A percentile compares a stretch with the other conserved stretches of the same genome.
phyloP scores from a whole-genome alignment of 75 land plant genomes.

The Azolla pinnata region DNA sequence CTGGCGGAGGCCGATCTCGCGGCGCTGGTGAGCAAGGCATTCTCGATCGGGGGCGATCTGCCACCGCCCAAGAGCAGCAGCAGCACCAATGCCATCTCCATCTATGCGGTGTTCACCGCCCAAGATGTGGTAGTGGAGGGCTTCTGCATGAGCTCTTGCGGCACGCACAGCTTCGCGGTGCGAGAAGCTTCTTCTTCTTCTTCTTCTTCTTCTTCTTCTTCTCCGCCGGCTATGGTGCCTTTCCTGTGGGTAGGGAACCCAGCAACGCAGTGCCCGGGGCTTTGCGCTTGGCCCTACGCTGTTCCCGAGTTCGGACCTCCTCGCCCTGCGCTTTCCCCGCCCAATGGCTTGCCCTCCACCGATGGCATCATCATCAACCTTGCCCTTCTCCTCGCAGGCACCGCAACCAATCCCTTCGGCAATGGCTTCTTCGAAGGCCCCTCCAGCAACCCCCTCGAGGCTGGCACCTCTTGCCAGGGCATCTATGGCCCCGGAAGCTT shows the following conservation, averaged over 20 bases:
- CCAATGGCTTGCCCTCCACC: slow-evolving; percentile 15
- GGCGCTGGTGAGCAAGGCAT: too few relatives aligned
- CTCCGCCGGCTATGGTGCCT: not conserved
- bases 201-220: not conserved
- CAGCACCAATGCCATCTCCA: slow-evolving; percentile 6
- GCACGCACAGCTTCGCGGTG: slow-evolving; percentile 26
- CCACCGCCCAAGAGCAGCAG: too few relatives aligned
- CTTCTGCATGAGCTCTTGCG: slow-evolving; percentile 64
- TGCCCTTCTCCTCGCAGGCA: slow-evolving; percentile 18
- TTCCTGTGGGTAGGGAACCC: slow-evolving; percentile 61
- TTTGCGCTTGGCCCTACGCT: slow-evolving; percentile 43
- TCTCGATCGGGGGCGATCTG: too few relatives aligned
- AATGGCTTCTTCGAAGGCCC: slow-evolving; percentile 18
- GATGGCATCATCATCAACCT: slow-evolving; percentile 35
- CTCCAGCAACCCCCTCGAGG: slow-evolving; percentile 10
- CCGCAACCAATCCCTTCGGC: slow-evolving; percentile 25
- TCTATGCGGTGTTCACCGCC: slow-evolving; percentile 47
- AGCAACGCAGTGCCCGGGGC: slow-evolving; percentile 31
- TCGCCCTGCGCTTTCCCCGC: slow-evolving; percentile 10
- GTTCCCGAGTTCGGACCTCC: slow-evolving; percentile 23
- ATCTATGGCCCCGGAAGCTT: slow-evolving; percentile 12
- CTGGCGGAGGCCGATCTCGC: too few relatives aligned
- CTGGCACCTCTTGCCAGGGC: slow-evolving; percentile 25
- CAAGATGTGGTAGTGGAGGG: slow-evolving; percentile 51
- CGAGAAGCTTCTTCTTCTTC: not conserved